Percentiles rank a stretch among this genome's conserved stretches.
Evolutionary conservation across 306 rosid genomes (phyloP).

Genomic region (Sicyos edulis): DNA sequence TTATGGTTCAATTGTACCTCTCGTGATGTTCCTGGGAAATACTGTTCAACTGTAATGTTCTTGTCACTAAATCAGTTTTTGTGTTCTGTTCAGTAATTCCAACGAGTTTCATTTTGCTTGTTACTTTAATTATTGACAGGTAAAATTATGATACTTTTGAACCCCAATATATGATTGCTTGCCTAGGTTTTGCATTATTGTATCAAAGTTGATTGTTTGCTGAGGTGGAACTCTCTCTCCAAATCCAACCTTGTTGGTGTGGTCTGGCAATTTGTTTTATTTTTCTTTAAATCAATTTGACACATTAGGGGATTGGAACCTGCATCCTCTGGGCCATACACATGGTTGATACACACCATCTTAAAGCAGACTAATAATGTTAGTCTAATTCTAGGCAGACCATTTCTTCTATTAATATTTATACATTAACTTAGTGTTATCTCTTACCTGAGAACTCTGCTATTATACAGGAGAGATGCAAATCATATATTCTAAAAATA

Average conservation of each 20-base stretch:
- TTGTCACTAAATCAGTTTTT: conserved; percentile 3
- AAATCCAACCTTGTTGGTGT: background rate
- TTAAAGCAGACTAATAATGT: no score
- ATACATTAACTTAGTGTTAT: no score
- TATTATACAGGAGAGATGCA: no score
- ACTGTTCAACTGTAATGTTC: conserved; percentile 2
- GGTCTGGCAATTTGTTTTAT: background rate
- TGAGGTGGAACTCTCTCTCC: background rate
- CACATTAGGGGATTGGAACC: background rate
- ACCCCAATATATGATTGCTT: background rate
- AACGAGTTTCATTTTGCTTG: background rate
- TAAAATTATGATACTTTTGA: background rate
- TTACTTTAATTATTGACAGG: background rate
- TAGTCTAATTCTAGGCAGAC: no score
- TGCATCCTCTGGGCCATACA: no score
- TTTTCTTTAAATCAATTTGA: no score
- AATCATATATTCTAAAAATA: no score
- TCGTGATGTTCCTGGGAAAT: conserved; percentile 13
- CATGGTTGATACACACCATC: no score
- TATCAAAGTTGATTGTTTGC: background rate
- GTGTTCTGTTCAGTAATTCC: background rate
- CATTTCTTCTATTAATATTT: no score
- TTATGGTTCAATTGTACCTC: background rate
- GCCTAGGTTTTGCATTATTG: background rate
- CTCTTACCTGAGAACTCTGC: no score